Evolutionary conservation across 1,284 basidiomycete genomes (phyloP).

Genomic region (Apiotrichum siamense): DNA sequence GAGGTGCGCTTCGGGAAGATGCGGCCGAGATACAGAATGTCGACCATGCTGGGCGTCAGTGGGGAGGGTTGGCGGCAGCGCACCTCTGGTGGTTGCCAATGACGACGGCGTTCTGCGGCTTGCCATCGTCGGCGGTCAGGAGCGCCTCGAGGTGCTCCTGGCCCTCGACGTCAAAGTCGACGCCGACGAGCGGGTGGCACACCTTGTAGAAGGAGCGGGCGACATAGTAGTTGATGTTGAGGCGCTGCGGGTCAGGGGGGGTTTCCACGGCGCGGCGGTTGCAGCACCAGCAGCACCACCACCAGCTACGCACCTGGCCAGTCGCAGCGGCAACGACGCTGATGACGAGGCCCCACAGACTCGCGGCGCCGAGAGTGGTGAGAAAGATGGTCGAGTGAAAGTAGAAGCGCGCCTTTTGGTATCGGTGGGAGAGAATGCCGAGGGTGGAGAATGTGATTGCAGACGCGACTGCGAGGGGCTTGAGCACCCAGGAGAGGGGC

Average conservation of each 20-base stretch:
- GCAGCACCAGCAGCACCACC: too few species aligned
- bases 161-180: slow-evolving; percentile 75
- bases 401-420: slow-evolving; percentile 51
- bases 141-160: slow-evolving; percentile 63
- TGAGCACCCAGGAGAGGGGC: slow-evolving; percentile 31
- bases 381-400: slow-evolving; percentile 68
- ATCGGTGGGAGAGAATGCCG: slow-evolving; percentile 33
- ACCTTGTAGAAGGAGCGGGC: slow-evolving; percentile 77
- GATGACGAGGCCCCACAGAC: slow-evolving; percentile 67
- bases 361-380: slow-evolving; percentile 65
- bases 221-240: slow-evolving; percentile 79
- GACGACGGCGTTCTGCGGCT: slow-evolving; percentile 54
- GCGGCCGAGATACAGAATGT: slow-evolving; percentile 76
- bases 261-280: too few species aligned
- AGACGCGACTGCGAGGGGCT: slow-evolving; percentile 40
- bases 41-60: slow-evolving; percentile 58
- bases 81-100: slow-evolving; percentile 85
- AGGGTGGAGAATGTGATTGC: slow-evolving; percentile 40
- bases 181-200: slow-evolving; percentile 61
- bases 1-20: slow-evolving; percentile 76
- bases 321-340: slow-evolving; percentile 64
- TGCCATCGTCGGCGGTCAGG: slow-evolving; percentile 52
- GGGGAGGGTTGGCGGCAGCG: slow-evolving; percentile 1
- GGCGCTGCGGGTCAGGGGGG: slow-evolving; percentile 49
- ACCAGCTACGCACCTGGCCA: slow-evolving; percentile 50